Percentiles rank a stretch among this genome's conserved stretches.
Conservation (phyloP, 73 alveolate genomes). For the Effrenium voratum region DNA sequence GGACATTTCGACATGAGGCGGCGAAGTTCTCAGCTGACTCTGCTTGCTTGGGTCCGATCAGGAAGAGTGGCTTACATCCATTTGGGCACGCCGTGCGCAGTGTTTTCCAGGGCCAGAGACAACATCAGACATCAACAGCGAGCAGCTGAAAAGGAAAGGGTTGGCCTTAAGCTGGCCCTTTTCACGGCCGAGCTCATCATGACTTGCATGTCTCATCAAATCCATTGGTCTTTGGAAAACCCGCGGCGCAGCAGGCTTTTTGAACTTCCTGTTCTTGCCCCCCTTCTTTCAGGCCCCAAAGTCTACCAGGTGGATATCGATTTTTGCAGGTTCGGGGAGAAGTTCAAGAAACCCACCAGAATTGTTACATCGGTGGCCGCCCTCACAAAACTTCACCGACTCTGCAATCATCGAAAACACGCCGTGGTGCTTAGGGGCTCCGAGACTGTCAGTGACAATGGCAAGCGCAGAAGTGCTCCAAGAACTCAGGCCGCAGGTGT, state of each 20-base stretch:
- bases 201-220: not conserved
- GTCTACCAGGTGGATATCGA: not conserved
- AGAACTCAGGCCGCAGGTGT: not conserved
- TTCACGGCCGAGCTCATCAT: not conserved
- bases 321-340: not conserved
- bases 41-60: not conserved
- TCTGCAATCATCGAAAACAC: not conserved
- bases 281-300: not conserved
- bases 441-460: not conserved
- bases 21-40: not conserved
- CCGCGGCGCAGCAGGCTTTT: not conserved
- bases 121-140: not conserved
- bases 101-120: not conserved
- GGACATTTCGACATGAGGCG: not conserved
- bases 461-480: not conserved
- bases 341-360: not conserved
- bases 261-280: not conserved
- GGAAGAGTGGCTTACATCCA: not conserved
- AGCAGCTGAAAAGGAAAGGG: not conserved
- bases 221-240: not conserved
- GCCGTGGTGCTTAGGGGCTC: not conserved
- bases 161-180: not conserved
- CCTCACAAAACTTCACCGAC: not conserved
- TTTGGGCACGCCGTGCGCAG: no score
- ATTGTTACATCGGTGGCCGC: not conserved